Evolutionary conservation across 352 stramenopile species (phyloP), one percentile per base, ranked within the genome.

Genomic region (Phytophthora sp.): DNA sequence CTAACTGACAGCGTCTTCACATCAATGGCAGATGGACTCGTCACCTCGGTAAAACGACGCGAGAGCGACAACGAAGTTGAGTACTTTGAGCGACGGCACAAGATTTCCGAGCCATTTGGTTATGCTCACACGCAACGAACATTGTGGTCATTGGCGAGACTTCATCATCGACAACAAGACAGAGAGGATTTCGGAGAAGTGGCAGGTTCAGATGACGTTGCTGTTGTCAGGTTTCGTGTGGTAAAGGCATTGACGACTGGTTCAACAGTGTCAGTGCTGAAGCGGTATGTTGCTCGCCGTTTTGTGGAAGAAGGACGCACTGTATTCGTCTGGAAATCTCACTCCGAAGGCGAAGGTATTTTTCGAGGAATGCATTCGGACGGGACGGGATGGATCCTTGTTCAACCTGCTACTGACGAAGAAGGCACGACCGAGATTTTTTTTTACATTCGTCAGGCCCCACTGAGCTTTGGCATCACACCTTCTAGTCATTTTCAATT

Each of bases 271-370:
- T 62, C 64, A 7, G 24, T 73, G 1, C n/a, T 69, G 7, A 57
- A 63, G 20, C 58, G 61, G 6, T 62, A 67, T 42, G 60, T 71
- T 21, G 42, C 52, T 3, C 61, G 60, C 16, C 58, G 73, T 18
- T 89, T 82, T 57, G 63, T 71, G 3, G 76, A 81, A 21, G 33
- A 41, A 0, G 64, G 74, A 9, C 76, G 78, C 7, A 76, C 76
- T 24, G 72, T 88, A 16, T 58, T 82, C 11, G 73, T 86, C 21
- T 89, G 80, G 78, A 79, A 77, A 21, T 69, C 57, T 0, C 60
- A 79, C 18, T 71, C 68, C 0, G 69, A 86, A 36, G 74, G 76
- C 4, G 69, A 76, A 52, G 59, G 71, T 16, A 35, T 55, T 6
- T 52, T 78, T 36, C 72, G 65, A 46, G 73, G 67, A 0, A 69